Evolutionary conservation across 1,284 basidiomycete genomes (phyloP).

Genomic region (Fistulina hepatica): DNA sequence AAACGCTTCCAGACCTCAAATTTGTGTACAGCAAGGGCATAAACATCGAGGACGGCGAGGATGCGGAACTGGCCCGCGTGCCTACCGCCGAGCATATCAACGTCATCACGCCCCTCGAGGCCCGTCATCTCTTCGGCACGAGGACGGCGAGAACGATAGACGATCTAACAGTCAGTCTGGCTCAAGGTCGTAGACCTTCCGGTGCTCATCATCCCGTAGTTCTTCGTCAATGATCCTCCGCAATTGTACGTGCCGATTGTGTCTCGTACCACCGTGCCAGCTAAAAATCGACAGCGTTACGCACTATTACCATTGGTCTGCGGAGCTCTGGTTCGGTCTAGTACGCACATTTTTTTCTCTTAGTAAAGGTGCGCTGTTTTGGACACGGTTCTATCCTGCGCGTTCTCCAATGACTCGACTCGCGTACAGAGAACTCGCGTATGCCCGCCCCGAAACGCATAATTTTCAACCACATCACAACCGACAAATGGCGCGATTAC

Average conservation of each 20-base stretch:
- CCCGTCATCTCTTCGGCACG: slow-evolving; percentile 56
- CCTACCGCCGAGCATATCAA: slow-evolving; percentile 72
- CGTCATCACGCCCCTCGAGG: slow-evolving; percentile 60
- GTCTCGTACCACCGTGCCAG: slow-evolving; percentile 6
- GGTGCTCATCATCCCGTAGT: slow-evolving; percentile 30
- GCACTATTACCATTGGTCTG: slow-evolving; percentile 79
- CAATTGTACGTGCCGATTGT: slow-evolving; percentile 58
- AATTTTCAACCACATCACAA: slow-evolving; percentile 63
- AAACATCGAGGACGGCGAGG: slow-evolving; percentile 36
- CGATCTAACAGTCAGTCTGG: slow-evolving; percentile 49
- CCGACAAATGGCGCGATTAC: slow-evolving; percentile 79
- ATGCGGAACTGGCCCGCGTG: slow-evolving; percentile 35
- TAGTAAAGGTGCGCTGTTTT: no score
- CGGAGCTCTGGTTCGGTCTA: slow-evolving; percentile 83
- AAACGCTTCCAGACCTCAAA: slow-evolving; percentile 39
- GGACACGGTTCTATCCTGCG: no score
- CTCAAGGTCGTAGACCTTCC: not conserved
- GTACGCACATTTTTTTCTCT: slow-evolving; percentile 81
- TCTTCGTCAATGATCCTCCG: slow-evolving; percentile 70
- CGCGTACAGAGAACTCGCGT: slow-evolving; percentile 44
- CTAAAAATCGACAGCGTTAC: slow-evolving; percentile 39
- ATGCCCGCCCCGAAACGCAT: slow-evolving; percentile 66
- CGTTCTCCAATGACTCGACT: no score
- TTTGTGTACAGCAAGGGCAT: slow-evolving; percentile 49
- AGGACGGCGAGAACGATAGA: slow-evolving; percentile 50